phyloP scores from a whole-genome alignment of 345 rosid genomes.

The Lepidium didymum region DNA sequence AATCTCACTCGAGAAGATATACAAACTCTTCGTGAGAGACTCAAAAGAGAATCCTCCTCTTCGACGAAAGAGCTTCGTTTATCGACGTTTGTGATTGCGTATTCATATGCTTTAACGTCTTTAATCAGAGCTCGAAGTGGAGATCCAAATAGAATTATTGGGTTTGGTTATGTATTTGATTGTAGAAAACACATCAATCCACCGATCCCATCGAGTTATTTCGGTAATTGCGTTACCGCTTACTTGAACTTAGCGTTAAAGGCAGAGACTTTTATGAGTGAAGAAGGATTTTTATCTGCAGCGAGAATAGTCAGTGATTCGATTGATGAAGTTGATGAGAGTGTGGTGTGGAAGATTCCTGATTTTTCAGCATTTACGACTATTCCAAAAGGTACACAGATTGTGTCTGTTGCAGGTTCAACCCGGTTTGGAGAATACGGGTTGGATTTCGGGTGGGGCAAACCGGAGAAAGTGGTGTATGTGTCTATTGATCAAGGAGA shows the following conservation, averaged over 20 bases:
- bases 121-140: constrained; percentile 21
- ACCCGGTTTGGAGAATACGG: constrained; percentile 13
- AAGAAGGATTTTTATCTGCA: neutral
- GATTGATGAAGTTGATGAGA: constrained; percentile 8
- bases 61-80: constrained; percentile 2
- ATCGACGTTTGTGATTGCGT: constrained; percentile 31
- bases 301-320: constrained; percentile 3
- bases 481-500: neutral
- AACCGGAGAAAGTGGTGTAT: neutral
- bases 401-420: constrained; percentile 10
- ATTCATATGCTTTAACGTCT: constrained; percentile 17
- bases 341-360: neutral
- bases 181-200: constrained; percentile 27
- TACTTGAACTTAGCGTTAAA: accelerated
- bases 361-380: neutral
- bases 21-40: neutral
- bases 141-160: neutral
- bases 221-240: constrained; percentile 28
- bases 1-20: neutral
- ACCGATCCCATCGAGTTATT: constrained; percentile 26
- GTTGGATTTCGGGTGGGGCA: constrained; percentile 19
- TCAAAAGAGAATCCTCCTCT: neutral
- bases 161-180: constrained; percentile 14
- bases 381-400: neutral
- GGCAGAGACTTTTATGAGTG: neutral